Base-by-base conservation (phyloP, 2,329 filamentous ascomycete species). In the Penicillium sp. region DNA sequence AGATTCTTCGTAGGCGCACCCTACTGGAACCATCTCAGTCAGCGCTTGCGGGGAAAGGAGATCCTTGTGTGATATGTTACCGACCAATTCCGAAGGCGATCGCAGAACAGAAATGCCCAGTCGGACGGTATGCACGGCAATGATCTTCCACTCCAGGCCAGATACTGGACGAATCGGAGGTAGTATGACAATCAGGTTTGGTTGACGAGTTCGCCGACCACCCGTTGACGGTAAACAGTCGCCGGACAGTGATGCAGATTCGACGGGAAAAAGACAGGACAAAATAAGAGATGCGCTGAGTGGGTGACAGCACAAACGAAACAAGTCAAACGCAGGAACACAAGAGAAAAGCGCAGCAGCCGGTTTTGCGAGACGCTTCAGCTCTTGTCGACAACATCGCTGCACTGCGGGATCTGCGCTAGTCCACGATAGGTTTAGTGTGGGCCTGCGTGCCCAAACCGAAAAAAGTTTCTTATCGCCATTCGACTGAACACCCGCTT, bases 371-470 rank as follows among this genome's bases (percentile, higher is more conserved):
- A 40, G 38, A 39, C 10, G 24, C 38, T 46, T 58, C 55, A 56
- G 54, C 56, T 54, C 55, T 39, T 44, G 41, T 51, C 52, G 25
- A 5, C 25, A 49, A 42, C 42, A 47, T 46, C 45, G 45, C 42
- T 47, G 42, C 41, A 31, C 50, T 47, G 55, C 33, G 47, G 46
- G 65, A 67, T 67, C 57, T 59, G 42, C 64, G 51, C 66, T 68
- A 69, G 31, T 31, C 63, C 59, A n/a, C 60, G 59, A 67, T 68
- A 63, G 66, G 64, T 4, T 59, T 67, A 67, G 55, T 25, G 47
- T 46, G 10, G 15, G 5, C 23, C 41, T 60, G 53, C 9, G 44
- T 56, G 50, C 56, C 52, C 54, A 54, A 60, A 59, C 55, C 42
- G 46, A 61, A 63, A 35, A 67, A 67, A 57, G 62, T 65, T 18